Percentiles rank a stretch among this genome's conserved stretches.
Evolutionary conservation across 768 basidiomycete species (phyloP).

Genomic region (Kwoniella sp.): DNA sequence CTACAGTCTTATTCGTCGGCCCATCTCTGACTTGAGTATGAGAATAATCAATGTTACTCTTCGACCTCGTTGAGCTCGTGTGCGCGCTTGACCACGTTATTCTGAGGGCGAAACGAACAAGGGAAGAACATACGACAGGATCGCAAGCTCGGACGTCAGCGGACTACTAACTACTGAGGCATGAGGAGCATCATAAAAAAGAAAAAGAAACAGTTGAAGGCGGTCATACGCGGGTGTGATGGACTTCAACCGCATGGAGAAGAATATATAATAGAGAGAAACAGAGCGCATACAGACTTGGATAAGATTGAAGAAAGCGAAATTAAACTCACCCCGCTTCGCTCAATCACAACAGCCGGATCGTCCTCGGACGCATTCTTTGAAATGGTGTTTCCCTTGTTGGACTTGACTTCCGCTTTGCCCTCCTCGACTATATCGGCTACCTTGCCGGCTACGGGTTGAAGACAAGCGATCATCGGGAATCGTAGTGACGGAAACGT

Average conservation of each 20-base stretch:
- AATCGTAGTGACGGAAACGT: background rate
- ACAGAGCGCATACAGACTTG: background rate
- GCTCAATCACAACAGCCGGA: slow-evolving; percentile 61
- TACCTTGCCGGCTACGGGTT: slow-evolving; percentile 55
- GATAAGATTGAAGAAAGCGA: no score
- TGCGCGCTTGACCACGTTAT: slow-evolving; percentile 63
- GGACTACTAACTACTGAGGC: background rate
- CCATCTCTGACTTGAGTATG: no score
- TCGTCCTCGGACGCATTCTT: slow-evolving; percentile 61
- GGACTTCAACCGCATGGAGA: background rate
- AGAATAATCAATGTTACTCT: no score
- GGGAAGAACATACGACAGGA: no score
- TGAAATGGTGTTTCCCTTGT: slow-evolving; percentile 61
- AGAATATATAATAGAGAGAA: background rate
- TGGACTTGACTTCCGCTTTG: slow-evolving; percentile 60
- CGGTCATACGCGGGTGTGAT: background rate
- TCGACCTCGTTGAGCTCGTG: slow-evolving; percentile 62
- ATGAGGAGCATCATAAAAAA: no score
- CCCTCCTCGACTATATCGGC: slow-evolving; percentile 60
- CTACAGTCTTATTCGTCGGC: no score
- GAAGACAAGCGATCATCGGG: background rate
- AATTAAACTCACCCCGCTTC: slow-evolving; percentile 58
- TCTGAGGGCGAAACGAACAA: no score
- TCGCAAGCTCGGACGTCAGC: background rate
- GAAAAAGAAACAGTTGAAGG: no score